phyloP scores from a whole-genome alignment of 768 basidiomycete species.

The Psilocybe cubensis region DNA sequence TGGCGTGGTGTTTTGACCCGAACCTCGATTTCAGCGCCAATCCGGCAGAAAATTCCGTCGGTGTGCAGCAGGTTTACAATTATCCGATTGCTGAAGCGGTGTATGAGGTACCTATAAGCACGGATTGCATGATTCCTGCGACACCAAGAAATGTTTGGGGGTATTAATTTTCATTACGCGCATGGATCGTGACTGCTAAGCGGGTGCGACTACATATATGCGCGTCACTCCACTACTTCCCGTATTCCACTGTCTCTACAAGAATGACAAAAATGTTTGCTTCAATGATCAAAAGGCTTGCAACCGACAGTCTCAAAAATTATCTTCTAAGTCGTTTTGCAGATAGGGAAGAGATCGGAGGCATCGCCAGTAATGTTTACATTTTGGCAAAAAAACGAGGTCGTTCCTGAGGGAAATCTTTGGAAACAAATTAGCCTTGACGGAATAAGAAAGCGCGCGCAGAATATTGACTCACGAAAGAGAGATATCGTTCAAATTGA shows the following conservation, averaged over 20 bases:
- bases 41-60: neutral
- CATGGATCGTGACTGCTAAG: neutral
- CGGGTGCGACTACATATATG: constrained; percentile 3
- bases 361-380: constrained; percentile 49
- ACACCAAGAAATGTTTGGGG: constrained; percentile 11
- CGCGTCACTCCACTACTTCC: neutral
- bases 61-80: neutral
- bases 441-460: neutral
- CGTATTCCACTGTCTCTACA: neutral
- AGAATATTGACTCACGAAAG: constrained; percentile 40
- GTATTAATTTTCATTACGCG: neutral
- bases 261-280: neutral
- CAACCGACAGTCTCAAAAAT: neutral
- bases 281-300: neutral
- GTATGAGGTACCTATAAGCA: neutral
- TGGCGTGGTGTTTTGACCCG: constrained; percentile 36
- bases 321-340: constrained; percentile 16
- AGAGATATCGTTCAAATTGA: constrained; percentile 48
- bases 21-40: neutral
- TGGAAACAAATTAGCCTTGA: neutral
- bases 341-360: constrained; percentile 46
- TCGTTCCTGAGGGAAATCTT: constrained; percentile 44
- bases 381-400: constrained; percentile 57
- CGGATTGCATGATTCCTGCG: neutral
- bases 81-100: neutral